phyloP scores from a whole-genome alignment of 768 basidiomycete genomes.

The Russula virescens region DNA sequence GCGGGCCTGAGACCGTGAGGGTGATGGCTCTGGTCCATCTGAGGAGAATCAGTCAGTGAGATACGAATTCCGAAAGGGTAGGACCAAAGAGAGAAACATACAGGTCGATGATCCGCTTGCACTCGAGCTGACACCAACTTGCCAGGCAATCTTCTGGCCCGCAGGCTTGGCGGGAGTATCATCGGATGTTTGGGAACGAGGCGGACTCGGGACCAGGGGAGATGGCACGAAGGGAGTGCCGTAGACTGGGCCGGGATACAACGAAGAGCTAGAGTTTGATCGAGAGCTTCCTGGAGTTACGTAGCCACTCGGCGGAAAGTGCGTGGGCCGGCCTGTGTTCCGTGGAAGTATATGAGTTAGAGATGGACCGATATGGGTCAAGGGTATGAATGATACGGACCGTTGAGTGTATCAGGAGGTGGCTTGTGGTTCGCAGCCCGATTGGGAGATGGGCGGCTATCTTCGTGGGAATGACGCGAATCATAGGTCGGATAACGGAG shows the following conservation, averaged over 20 bases:
- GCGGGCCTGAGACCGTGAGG: conserved; percentile 30
- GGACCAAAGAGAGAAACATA: conserved; percentile 29
- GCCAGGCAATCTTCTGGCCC: conserved; percentile 42
- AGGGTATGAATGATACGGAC: conserved; percentile 16
- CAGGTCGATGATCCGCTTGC: conserved; percentile 37
- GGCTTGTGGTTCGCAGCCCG: conserved; percentile 12
- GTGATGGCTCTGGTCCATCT: conserved; percentile 20
- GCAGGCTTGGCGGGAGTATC: conserved; percentile 38
- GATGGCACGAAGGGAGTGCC: conserved; percentile 21
- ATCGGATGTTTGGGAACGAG: conserved; percentile 29
- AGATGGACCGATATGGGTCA: conserved; percentile 23
- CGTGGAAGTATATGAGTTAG: conserved; percentile 22
- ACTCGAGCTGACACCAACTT: conserved; percentile 36
- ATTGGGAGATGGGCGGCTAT: conserved; percentile 17
- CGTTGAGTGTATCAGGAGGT: conserved; percentile 12
- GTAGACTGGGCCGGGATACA: conserved; percentile 37
- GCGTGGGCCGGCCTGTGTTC: conserved; percentile 18
- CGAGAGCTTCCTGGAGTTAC: conserved; percentile 41
- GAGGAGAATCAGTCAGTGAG: no score
- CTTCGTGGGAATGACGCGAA: conserved; percentile 21
- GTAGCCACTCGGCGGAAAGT: conserved; percentile 25
- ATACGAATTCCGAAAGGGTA: no score
- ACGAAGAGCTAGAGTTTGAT: conserved; percentile 48
- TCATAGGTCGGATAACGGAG: conserved; percentile 24
- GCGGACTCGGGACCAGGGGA: conserved; percentile 18